Conservation (phyloP, 352 stramenopile species). For the Globisporangium uncinulatum region DNA sequence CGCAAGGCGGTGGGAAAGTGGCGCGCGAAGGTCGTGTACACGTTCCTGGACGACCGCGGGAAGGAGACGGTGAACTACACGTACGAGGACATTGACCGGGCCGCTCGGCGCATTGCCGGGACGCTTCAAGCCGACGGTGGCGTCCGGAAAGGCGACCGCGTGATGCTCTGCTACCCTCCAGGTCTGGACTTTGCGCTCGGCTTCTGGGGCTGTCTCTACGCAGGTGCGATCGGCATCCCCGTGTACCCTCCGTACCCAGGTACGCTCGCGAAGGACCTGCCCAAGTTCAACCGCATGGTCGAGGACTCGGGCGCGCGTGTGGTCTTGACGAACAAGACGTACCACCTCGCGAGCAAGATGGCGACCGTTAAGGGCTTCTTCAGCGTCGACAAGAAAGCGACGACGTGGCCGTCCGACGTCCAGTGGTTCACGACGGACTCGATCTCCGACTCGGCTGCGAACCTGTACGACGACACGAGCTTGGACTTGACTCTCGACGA, state of each 20-base stretch:
- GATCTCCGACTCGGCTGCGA: slow-evolving; percentile 41
- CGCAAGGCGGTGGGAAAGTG: slow-evolving; percentile 35
- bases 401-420: slow-evolving; percentile 58
- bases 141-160: slow-evolving; percentile 57
- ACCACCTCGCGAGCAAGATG: slow-evolving; percentile 77
- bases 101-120: slow-evolving; percentile 54
- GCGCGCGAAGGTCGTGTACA: slow-evolving; percentile 72
- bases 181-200: slow-evolving; percentile 69
- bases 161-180: slow-evolving; percentile 74
- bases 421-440: slow-evolving; percentile 71
- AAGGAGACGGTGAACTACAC: slow-evolving; percentile 64
- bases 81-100: slow-evolving; percentile 60
- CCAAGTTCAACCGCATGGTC: slow-evolving; percentile 76
- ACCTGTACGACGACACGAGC: slow-evolving; percentile 43
- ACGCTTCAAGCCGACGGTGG: slow-evolving; percentile 44
- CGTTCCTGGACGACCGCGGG: slow-evolving; percentile 69
- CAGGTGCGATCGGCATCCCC: slow-evolving; percentile 60
- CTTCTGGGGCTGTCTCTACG: slow-evolving; percentile 80
- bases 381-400: slow-evolving; percentile 32
- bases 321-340: slow-evolving; percentile 71
- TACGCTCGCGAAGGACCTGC: slow-evolving; percentile 67
- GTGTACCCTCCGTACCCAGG: slow-evolving; percentile 75
- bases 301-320: slow-evolving; percentile 56
- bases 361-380: slow-evolving; percentile 77
- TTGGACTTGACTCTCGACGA: slow-evolving; percentile 42